These are phyloP conservation scores for Penicillium fuscoglaucum DNA, from an alignment of 2,329 filamentous ascomycete genomes.

Conservation along the genomic window DNA sequence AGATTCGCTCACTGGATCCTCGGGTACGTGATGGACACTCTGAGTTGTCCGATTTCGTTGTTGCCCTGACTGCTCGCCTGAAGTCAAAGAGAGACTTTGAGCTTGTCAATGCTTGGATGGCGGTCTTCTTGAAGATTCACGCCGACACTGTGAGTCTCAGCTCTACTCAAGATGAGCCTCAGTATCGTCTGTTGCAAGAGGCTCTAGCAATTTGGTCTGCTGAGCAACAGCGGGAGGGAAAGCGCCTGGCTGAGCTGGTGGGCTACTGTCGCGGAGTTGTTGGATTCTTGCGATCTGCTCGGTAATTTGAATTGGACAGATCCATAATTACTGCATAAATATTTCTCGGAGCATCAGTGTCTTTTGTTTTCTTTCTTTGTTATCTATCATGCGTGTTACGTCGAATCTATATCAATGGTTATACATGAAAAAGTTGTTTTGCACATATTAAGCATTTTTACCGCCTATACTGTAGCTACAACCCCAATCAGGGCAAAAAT, in stretches of 20 bases:
- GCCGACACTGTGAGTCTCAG: constrained; percentile 56
- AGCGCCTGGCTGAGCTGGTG: constrained; percentile 71
- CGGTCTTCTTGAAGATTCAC: constrained; percentile 83
- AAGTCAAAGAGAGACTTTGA: constrained; percentile 78
- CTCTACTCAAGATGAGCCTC: constrained; percentile 50
- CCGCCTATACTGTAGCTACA: no score
- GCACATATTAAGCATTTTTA: no score
- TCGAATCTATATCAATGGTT: not conserved
- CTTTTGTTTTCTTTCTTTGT: not conserved
- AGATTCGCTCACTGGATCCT: constrained; percentile 74
- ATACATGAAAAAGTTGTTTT: no score
- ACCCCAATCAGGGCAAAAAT: no score
- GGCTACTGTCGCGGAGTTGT: constrained; percentile 88
- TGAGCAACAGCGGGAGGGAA: constrained; percentile 70
- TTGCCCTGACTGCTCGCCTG: constrained; percentile 73
- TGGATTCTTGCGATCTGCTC: constrained; percentile 68
- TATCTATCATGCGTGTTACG: constrained; percentile 2
- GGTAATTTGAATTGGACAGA: constrained; percentile 29
- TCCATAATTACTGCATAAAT: not conserved
- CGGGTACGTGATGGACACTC: constrained; percentile 51
- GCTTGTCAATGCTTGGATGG: constrained; percentile 95
- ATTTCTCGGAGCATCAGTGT: not conserved
- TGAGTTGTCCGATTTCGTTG: constrained; percentile 77
- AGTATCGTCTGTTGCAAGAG: constrained; percentile 51
- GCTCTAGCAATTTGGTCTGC: constrained; percentile 69